Percentiles rank a stretch among this genome's conserved stretches.
Evolutionary conservation across 345 rosid species (phyloP).

Genomic region (Eucalyptus melliodora): DNA sequence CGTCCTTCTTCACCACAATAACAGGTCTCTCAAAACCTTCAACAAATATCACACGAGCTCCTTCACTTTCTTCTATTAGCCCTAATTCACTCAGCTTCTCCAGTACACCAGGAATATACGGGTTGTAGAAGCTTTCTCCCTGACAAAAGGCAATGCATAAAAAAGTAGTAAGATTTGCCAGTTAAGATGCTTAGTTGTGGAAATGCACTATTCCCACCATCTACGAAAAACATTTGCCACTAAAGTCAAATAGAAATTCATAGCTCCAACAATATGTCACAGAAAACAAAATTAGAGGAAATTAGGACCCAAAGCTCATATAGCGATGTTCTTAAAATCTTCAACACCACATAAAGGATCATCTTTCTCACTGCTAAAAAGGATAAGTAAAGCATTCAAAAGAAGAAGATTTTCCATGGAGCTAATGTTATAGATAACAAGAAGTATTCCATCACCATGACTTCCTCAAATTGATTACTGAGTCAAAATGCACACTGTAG

Average conservation of each 20-base stretch:
- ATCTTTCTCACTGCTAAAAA: background rate
- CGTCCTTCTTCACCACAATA: conserved; percentile 94
- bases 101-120: conserved; percentile 50
- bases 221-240: background rate
- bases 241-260: background rate
- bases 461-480: background rate
- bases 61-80: conserved; percentile 76
- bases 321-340: background rate
- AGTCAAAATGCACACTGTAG: background rate
- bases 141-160: conserved; percentile 10
- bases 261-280: background rate
- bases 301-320: background rate
- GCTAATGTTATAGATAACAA: background rate
- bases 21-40: conserved; percentile 82
- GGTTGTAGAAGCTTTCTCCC: conserved; percentile 99
- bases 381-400: background rate
- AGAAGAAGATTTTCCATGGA: background rate
- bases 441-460: background rate
- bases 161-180: background rate
- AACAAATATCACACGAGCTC: conserved; percentile 80
- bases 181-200: background rate
- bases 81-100: conserved; percentile 44
- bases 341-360: background rate
- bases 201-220: background rate
- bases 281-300: background rate